Evolutionary conservation across 129 eudicot genomes (phyloP), one percentile per base, ranked within the genome.

Genomic region (Centaurea solstitialis): DNA sequence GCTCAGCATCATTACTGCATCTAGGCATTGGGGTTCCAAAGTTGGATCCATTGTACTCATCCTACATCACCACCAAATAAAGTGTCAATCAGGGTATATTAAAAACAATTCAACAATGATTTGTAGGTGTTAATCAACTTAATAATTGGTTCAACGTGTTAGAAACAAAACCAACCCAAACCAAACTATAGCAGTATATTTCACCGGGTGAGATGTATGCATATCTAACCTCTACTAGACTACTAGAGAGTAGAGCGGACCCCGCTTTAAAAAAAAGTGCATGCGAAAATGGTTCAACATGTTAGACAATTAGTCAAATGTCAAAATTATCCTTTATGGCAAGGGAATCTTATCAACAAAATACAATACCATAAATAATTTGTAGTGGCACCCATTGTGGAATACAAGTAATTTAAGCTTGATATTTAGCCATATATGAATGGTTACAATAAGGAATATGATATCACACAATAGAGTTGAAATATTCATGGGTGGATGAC

Each of bases 11-110:
- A 72, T 22, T 74, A 40, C 73, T 81, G 64, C 47, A 61, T 80
- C 67, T 72, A 50, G 73, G 73, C 38, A 78, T 78, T 76, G 83
- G 20, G 66, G 83, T 84, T 28, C 68, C 83, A 38, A 65, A 68
- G 67, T 74, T 67, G 70, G 87, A 79, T 45, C 62, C 71, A 43
- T 79, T 80, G 80, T 33, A 70, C 66, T 80, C 85, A 43, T 69
- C 81, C 87, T 85, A 74, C 83, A 73, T 38, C 57, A 43, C 28
- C 39, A 74, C 24, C 59, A 64, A 80, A 61, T 43, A 41, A 18
- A 72, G 12, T 76, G 17, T 33, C 37, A 33, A 4, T 33, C 37
- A 33, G 5, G 37, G 37, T 33, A 33, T 33, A 33, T 33, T 33
- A 33, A 33, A 3, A 33, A 33, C 37, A 33, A 75, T 33, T 59